phyloP scores from a whole-genome alignment of 352 stramenopile species.

The Globisporangium emineosum region DNA sequence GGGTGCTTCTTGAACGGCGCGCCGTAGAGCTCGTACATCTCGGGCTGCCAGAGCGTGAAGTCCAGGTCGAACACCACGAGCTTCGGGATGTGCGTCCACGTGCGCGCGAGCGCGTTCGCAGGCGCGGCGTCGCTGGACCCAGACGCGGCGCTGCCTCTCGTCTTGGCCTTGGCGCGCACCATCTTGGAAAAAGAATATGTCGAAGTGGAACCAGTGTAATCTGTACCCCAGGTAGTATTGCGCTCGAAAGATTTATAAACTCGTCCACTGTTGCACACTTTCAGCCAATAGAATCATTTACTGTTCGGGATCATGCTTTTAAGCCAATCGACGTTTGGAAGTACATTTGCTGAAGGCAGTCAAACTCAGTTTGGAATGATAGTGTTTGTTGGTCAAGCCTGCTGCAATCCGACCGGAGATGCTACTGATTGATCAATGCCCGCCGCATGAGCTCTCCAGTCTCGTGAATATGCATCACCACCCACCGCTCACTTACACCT shows the following conservation, averaged over 20 bases:
- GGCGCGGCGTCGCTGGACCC: neutral
- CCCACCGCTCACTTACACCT: too few species aligned
- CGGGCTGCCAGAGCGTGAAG: slow-evolving; percentile 77
- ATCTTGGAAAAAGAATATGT: neutral
- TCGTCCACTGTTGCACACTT: too few species aligned
- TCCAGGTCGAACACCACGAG: slow-evolving; percentile 78
- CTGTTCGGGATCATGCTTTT: too few species aligned
- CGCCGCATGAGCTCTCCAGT: too few species aligned
- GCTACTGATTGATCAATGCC: too few species aligned
- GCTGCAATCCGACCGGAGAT: too few species aligned
- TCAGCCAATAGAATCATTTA: too few species aligned
- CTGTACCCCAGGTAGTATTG: neutral
- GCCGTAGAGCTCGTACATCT: slow-evolving; percentile 86
- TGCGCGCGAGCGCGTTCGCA: slow-evolving; percentile 15
- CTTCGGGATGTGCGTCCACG: slow-evolving; percentile 53
- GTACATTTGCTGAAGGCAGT: too few species aligned
- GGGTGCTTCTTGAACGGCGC: slow-evolving; percentile 71
- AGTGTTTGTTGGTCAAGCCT: too few species aligned
- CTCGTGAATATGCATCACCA: too few species aligned
- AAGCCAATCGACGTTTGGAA: too few species aligned
- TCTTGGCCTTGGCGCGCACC: slow-evolving; percentile 12
- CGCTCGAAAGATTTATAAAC: neutral
- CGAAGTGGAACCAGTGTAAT: slow-evolving; percentile 1
- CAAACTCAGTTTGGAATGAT: too few species aligned
- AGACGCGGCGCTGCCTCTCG: slow-evolving; percentile 2